Evolutionary conservation across 495 filamentous ascomycete species (phyloP), one percentile per base, ranked within the genome.

Genomic region (Xylaria palmicola): DNA sequence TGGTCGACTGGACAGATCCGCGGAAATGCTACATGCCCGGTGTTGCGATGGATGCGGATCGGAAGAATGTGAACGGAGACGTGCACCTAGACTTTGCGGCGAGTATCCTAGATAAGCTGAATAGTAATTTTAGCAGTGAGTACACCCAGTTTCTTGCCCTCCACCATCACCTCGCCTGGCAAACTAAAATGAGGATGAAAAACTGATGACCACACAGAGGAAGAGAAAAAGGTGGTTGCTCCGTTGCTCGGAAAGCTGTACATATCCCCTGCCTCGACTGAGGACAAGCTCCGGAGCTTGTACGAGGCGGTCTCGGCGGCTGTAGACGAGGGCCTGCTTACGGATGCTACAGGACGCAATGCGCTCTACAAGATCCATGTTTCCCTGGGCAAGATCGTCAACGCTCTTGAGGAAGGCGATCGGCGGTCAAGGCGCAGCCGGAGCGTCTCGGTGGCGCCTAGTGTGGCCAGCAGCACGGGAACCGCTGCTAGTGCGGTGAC

Each of bases 1-100:
- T 98, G 1, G 83, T 91, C 1, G 94, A 98, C 69, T 98, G 94
- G 94, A 98, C 94, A 4, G 94, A 98, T 73, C 91, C 93, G 56
- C 82, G 95, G 19, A 89, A 93, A 67, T 89, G 92, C 55, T 87
- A 94, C 52, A 83, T 87, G 1, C 81, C 90, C 10, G 86, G 83
- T 1, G 77, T 84, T 37, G 79, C 86, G 41, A 77, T 79, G 34
- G 84, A 85, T 9, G 85, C 81, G 26, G 73, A 86, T 30, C 83
- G 82, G 66, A 85, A 83, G 63, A 78, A 78, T 9, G 81, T 85
- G 12, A 85, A 87, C 50, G 84, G 83, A 3, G 85, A 89, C 57
- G 81, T 88, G 34, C 90, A 94, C 62, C 73, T 90, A 4, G 72
- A 85, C 15, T 77, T 94, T 29, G 90, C 89, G 0, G 75, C 68